These are phyloP conservation scores for Lentinus tigrinus DNA, from an alignment of 768 basidiomycete species.

Conservation along the genomic window DNA sequence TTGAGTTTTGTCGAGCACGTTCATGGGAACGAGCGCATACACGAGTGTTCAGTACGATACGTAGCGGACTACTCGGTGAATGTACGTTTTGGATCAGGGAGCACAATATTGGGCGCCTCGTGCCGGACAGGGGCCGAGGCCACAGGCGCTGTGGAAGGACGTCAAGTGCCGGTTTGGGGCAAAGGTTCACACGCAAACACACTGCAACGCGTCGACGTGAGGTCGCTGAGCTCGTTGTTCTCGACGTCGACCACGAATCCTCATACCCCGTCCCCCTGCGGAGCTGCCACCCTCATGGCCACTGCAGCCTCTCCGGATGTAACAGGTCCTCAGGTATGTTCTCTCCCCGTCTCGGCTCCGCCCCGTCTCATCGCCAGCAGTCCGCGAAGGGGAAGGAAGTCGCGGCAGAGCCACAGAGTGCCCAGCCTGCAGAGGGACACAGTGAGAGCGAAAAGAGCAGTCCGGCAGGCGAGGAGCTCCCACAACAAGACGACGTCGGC, in stretches of 20 bases:
- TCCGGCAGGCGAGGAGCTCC: constrained; percentile 10
- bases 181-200: constrained; percentile 23
- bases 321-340: constrained; percentile 16
- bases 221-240: constrained; percentile 25
- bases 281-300: constrained; percentile 28
- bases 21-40: too few relatives aligned
- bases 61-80: neutral
- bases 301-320: constrained; percentile 20
- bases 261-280: constrained; percentile 28
- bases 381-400: constrained; percentile 26
- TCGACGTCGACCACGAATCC: constrained; percentile 24
- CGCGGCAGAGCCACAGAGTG: constrained; percentile 22
- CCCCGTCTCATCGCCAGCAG: constrained; percentile 8
- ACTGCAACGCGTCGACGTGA: constrained; percentile 28
- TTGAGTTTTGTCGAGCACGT: neutral
- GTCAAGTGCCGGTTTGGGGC: constrained; percentile 11
- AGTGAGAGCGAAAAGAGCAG: constrained; percentile 17
- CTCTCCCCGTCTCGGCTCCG: neutral
- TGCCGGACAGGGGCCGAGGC: neutral
- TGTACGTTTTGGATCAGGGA: neutral
- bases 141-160: neutral
- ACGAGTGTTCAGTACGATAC: neutral
- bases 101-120: neutral
- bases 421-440: constrained; percentile 27
- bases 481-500: constrained; percentile 4